These are phyloP conservation scores for Cladosporium oxysporum DNA, from an alignment of 2,329 filamentous ascomycete genomes.

Conservation along the genomic window DNA sequence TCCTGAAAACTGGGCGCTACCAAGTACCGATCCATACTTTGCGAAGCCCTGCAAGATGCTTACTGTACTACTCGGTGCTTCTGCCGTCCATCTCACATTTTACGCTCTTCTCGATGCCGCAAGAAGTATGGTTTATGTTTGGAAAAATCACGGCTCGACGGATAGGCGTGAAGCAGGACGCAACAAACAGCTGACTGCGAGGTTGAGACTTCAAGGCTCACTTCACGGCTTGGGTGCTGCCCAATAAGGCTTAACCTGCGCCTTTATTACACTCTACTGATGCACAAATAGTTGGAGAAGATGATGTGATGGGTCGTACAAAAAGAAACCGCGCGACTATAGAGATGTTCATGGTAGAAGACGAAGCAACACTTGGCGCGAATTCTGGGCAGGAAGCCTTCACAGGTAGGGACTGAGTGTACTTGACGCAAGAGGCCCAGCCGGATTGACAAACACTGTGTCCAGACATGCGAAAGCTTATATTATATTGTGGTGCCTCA, in stretches of 20 bases:
- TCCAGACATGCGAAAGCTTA: no score
- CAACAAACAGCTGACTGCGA: neutral
- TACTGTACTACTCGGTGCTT: neutral
- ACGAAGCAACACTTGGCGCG: no score
- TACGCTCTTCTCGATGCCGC: neutral
- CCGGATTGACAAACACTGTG: no score
- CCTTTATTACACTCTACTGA: neutral
- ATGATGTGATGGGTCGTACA: no score
- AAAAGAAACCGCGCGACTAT: no score
- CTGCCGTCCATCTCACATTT: neutral
- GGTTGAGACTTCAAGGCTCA: neutral
- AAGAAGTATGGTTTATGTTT: neutral
- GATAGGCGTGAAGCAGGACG: neutral
- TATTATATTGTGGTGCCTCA: no score
- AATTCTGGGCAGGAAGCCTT: no score
- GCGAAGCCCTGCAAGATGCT: neutral
- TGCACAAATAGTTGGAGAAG: no score
- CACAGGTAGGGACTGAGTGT: no score
- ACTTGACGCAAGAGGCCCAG: no score
- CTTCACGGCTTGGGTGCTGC: neutral
- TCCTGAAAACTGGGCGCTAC: neutral
- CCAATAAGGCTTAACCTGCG: neutral
- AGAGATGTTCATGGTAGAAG: no score
- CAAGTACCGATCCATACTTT: conserved; percentile 2
- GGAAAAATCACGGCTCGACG: neutral